Base-by-base conservation (phyloP, 257 asterid species). In the Gentiana dahurica region DNA sequence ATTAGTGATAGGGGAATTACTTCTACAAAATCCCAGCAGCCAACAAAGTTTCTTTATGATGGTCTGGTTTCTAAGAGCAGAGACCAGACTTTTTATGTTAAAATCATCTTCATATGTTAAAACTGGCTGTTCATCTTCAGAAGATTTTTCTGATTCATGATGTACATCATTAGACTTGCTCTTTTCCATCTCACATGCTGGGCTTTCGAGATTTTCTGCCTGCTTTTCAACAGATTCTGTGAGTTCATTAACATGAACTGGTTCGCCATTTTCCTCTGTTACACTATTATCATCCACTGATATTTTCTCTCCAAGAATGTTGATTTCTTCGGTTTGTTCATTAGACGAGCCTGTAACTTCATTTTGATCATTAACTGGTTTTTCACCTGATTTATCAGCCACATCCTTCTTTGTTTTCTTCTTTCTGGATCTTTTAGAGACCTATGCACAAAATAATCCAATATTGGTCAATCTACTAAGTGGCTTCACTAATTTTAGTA, bases 1-100 rank as follows among this genome's bases (percentile, higher is more conserved):
- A 69, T 92, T 92, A 32, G 94, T 85, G 51, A 66, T 66, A 65
- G 65, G 62, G 47, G 94, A 85, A 79, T 92, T 92, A 78, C 79
- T 80, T 75, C 80, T 85, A 68, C 88, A 92, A 62, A 75, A 83
- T 77, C 79, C 83, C 58, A 92, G 85, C 76, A 92, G 65, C 98
- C 98, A 92, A 63, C 98, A 87, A 60, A 87, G 62, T 54, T 83
- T 92, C 72, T 79, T 79, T 64, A 85, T 71, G 36, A 89, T 71
- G 62, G 63, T 68, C 79, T 77, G 72, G 83, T 69, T 85, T 61
- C 84, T 83, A 50, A 92, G 86, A 61, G 90, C 82, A 63, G 94
- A 78, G 67, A 92, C 82, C 77, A 92, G 60, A 60, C 88, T 75
- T 59, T 89, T 75, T 54, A 73, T 82, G 39, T 82, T 88, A 55